phyloP scores from a whole-genome alignment of 208 protist species.

The Acanthamoeba triangularis region DNA sequence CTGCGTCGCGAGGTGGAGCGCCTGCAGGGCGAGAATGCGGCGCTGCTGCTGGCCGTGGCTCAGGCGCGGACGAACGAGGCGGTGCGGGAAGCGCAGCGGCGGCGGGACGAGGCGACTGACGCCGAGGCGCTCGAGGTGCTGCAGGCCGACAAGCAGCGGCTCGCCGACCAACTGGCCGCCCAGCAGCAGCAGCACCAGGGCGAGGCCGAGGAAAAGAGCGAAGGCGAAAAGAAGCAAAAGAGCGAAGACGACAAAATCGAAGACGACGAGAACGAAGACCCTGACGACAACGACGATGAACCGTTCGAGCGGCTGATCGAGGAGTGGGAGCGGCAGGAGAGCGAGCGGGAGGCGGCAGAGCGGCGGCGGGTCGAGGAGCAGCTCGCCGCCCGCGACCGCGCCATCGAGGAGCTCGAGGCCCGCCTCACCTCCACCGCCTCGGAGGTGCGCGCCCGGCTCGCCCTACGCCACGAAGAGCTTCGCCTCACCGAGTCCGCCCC shows the following conservation, averaged over 20 bases:
- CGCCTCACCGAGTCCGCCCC: not conserved
- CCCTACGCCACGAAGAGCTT: not conserved
- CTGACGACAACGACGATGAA: not conserved
- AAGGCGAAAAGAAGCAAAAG: not conserved
- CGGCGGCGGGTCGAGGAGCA: not conserved
- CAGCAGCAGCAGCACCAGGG: not conserved
- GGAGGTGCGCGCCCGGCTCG: not conserved
- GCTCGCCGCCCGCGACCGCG: not conserved
- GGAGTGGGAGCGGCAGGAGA: not conserved
- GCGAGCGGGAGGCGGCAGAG: not conserved
- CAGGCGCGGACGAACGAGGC: not conserved
- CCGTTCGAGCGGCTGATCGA: constrained; percentile 22
- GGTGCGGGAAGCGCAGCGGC: not conserved
- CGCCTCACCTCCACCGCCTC: not conserved
- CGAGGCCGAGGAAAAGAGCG: not conserved
- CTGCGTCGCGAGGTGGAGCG: not conserved
- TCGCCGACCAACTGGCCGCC: not conserved
- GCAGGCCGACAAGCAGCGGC: not conserved
- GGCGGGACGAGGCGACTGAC: not conserved
- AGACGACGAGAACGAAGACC: not conserved
- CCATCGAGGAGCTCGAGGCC: not conserved
- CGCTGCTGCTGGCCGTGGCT: not conserved
- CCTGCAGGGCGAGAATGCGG: not conserved
- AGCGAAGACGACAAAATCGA: not conserved
- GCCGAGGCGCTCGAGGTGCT: not conserved